Evolutionary conservation across 257 asterid genomes (phyloP), one percentile per base, ranked within the genome.

Genomic region (Mitragyna speciosa): DNA sequence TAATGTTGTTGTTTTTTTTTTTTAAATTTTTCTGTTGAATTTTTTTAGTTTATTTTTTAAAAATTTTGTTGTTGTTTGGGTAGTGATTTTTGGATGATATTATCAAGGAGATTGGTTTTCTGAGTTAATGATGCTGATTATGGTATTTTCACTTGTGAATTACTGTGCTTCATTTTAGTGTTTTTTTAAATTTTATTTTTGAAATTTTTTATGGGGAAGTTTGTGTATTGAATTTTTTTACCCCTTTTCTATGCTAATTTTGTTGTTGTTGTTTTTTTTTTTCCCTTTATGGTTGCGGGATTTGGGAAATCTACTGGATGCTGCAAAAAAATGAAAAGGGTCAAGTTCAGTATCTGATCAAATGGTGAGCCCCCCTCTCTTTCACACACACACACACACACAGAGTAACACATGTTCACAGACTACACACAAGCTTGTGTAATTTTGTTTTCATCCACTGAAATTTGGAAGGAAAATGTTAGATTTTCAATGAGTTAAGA

Each of bases 251-350:
- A 61, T n/a, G n/a, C 88, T 88, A 73, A 76, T 71, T 75, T 70
- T 69, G 83, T 51, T 80, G 72, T 52, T n/a, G n/a, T 31, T 45
- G 52, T 78, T 85, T 79, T 85, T 76, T n/a, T n/a, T n/a, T n/a
- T n/a, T n/a, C n/a, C n/a, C n/a, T n/a, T n/a, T n/a, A n/a, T 36
- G 39, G 39, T 69, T 63, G 81, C 52, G 41, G 61, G 84, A 66
- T 79, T 61, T 41, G 84, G 83, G 85, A 69, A 82, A 80, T 61
- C 76, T 74, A 78, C 47, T 81, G 82, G 82, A 81, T 86, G 90
- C 89, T 78, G 89, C 82, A 36, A 76, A 85, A 86, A 85, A 85
- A 79, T 82, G 20, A 76, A 67, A 82, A 93, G 98, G 98, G 99
- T 39, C 87, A 90, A 89, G 91, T 86, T 76, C 97, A 95, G 89